A percentile compares a stretch with the other conserved stretches of the same genome.
Conservation (phyloP, 108 stramenopile genomes). For the Epithemia pelagica region DNA sequence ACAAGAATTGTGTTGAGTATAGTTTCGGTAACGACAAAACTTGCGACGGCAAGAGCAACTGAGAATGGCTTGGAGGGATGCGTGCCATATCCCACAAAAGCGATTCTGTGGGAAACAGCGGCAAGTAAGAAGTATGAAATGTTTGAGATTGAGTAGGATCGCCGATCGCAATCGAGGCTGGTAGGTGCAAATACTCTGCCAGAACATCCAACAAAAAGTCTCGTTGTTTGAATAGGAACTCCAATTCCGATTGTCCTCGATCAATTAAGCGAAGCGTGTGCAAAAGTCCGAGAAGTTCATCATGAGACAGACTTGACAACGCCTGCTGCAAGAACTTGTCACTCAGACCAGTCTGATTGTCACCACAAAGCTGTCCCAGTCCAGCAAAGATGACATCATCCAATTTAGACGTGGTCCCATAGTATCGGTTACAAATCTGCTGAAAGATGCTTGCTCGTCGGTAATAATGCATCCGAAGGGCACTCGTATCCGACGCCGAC, state of each 20-base stretch:
- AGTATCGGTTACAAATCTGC: constrained; percentile 68
- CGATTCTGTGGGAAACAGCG: constrained; percentile 86
- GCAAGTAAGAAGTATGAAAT: constrained; percentile 29
- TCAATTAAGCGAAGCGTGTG: constrained; percentile 68
- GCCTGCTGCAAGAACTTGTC: constrained; percentile 21
- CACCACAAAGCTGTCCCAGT: constrained; percentile 45
- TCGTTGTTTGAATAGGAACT: background rate
- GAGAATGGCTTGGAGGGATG: constrained; percentile 44
- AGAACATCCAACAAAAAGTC: constrained; percentile 50
- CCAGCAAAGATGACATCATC: constrained; percentile 64
- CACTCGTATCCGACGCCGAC: background rate
- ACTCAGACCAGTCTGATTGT: background rate
- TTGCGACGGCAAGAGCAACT: constrained; percentile 16
- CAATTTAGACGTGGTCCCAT: constrained; percentile 28
- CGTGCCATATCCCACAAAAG: constrained; percentile 85
- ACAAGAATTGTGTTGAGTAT: constrained; percentile 75
- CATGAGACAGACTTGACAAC: constrained; percentile 44
- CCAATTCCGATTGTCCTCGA: constrained; percentile 18
- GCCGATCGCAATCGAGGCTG: constrained; percentile 13
- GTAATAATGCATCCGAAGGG: constrained; percentile 23
- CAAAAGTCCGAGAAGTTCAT: constrained; percentile 57
- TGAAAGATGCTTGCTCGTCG: constrained; percentile 53
- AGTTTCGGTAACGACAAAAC: constrained; percentile 88
- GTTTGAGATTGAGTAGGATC: constrained; percentile 46
- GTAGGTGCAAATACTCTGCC: constrained; percentile 53